phyloP scores from a whole-genome alignment of 352 stramenopile species.

The Pythium dissotocum region DNA sequence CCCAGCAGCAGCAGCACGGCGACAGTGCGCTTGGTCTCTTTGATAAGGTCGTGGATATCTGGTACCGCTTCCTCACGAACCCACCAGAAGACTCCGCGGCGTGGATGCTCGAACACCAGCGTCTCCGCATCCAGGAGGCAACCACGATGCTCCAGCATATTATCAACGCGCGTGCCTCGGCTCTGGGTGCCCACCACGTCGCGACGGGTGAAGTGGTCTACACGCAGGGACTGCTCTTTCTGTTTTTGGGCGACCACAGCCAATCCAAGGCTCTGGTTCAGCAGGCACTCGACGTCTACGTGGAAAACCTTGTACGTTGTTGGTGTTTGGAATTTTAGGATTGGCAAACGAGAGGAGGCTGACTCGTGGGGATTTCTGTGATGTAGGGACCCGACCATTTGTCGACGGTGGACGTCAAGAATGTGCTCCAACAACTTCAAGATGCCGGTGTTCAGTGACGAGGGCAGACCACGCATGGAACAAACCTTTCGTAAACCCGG shows the following conservation, averaged over 20 bases:
- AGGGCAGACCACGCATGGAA: too few species aligned
- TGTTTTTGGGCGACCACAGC: constrained; percentile 52
- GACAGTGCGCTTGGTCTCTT: constrained; percentile 69
- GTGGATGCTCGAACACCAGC: constrained; percentile 66
- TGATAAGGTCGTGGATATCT: constrained; percentile 82
- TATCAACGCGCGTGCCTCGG: constrained; percentile 34
- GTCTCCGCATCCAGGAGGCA: constrained; percentile 56
- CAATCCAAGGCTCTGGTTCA: constrained; percentile 54
- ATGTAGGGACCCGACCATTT: constrained; percentile 52
- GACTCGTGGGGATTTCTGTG: background rate
- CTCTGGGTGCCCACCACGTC: constrained; percentile 50
- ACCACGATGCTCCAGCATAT: constrained; percentile 64
- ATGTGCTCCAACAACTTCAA: constrained; percentile 52
- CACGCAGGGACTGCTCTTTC: constrained; percentile 53
- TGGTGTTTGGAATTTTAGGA: too few species aligned
- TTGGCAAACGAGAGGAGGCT: background rate
- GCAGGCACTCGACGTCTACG: constrained; percentile 58
- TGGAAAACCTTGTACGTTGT: constrained; percentile 46
- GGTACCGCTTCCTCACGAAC: constrained; percentile 75
- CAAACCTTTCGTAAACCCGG: too few species aligned
- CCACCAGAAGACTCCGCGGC: constrained; percentile 58
- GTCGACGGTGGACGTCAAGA: constrained; percentile 56
- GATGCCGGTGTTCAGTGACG: constrained; percentile 37
- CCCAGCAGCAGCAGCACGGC: constrained; percentile 22
- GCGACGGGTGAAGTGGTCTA: constrained; percentile 63